Evolutionary conservation across 768 basidiomycete species (phyloP).

Genomic region (Sporobolomyces pararoseus): DNA sequence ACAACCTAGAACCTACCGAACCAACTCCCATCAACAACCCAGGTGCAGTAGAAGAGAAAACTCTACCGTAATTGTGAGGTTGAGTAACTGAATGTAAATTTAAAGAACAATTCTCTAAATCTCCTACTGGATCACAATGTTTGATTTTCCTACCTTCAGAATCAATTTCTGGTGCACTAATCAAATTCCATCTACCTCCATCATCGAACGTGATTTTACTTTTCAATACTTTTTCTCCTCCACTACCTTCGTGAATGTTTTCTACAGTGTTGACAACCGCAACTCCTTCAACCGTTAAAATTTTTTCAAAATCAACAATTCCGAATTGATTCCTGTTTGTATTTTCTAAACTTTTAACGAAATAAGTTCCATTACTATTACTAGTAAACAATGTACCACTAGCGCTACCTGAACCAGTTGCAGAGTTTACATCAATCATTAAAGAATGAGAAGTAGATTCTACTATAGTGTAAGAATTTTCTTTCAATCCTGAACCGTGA

Average conservation of each 20-base stretch:
- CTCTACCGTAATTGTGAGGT: slow-evolving; percentile 86
- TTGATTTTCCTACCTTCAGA: slow-evolving; percentile 60
- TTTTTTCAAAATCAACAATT: slow-evolving; percentile 86
- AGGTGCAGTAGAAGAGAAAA: slow-evolving; percentile 92
- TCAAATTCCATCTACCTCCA: slow-evolving; percentile 71
- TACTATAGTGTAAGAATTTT: slow-evolving; percentile 94
- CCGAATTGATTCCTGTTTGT: slow-evolving; percentile 86
- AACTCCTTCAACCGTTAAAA: slow-evolving; percentile 77
- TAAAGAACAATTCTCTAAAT: no score
- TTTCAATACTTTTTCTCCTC: slow-evolving; percentile 67
- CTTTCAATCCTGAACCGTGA: slow-evolving; percentile 64
- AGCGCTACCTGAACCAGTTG: slow-evolving; percentile 53
- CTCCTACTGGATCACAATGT: slow-evolving; percentile 65
- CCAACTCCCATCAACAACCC: slow-evolving; percentile 97
- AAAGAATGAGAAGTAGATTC: slow-evolving; percentile 90
- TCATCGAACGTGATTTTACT: slow-evolving; percentile 88
- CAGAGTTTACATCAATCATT: slow-evolving; percentile 83
- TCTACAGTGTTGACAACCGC: slow-evolving; percentile 82
- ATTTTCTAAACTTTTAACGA: slow-evolving; percentile 81
- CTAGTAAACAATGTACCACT: slow-evolving; percentile 92
- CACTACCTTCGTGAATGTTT: slow-evolving; percentile 80
- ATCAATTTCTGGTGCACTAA: slow-evolving; percentile 63
- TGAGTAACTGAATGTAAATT: slow-evolving; percentile 89
- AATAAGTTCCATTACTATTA: slow-evolving; percentile 90
- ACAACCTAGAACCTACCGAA: slow-evolving; percentile 66